Percentiles rank a stretch among this genome's conserved stretches.
Evolutionary conservation across 192 early-diverging fungal genomes (phyloP).

Genomic region (Backusella morwellensis): DNA sequence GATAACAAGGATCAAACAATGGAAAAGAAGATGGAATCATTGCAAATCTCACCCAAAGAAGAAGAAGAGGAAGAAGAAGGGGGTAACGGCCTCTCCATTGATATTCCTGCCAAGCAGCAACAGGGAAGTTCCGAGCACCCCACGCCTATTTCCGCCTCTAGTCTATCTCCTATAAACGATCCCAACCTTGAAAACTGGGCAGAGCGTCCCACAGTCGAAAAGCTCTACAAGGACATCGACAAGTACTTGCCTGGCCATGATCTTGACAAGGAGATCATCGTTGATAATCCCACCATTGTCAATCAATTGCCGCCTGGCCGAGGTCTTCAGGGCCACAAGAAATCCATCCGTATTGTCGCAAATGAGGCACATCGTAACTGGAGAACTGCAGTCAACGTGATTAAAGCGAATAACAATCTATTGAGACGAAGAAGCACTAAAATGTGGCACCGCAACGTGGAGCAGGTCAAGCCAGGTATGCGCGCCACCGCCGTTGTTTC

Average conservation of each 20-base stretch:
- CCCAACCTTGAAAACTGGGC: constrained; percentile 41
- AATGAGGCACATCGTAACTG: constrained; percentile 46
- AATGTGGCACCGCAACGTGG: constrained; percentile 49
- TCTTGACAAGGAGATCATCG: constrained; percentile 68
- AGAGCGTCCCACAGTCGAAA: constrained; percentile 63
- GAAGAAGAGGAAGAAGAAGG: neutral
- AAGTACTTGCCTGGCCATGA: constrained; percentile 76
- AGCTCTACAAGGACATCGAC: constrained; percentile 65
- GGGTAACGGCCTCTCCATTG: neutral
- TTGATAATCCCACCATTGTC: constrained; percentile 17
- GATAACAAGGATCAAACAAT: neutral
- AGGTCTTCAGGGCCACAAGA: constrained; percentile 32
- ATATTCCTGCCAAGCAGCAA: neutral
- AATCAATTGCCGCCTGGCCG: constrained; percentile 20
- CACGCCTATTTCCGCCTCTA: neutral
- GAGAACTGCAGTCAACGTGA: constrained; percentile 25
- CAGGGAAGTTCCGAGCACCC: neutral
- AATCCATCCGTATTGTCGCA: constrained; percentile 51
- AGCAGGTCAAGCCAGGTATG: constrained; percentile 46
- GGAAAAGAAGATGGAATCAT: neutral
- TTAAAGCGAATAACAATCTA: constrained; percentile 35
- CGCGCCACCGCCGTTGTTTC: neutral
- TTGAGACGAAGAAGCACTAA: constrained; percentile 47
- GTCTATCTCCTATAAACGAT: neutral
- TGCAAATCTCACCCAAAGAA: neutral